phyloP scores from a whole-genome alignment of 2,329 filamentous ascomycete genomes.

The Coniochaeta sp. region DNA sequence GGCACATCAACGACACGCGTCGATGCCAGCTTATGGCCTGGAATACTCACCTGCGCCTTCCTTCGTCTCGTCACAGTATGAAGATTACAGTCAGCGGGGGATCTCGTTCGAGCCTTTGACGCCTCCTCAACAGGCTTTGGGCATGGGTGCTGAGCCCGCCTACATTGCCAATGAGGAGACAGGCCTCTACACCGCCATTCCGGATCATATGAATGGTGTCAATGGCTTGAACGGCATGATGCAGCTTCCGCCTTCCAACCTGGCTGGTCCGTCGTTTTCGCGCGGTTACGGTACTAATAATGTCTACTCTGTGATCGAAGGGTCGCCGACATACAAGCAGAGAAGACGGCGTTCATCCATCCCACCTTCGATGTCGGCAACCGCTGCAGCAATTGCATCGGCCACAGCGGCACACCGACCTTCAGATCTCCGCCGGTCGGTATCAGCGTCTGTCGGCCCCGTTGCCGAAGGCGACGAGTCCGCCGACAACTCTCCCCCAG shows the following conservation, averaged over 20 bases:
- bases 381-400: constrained; percentile 56
- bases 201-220: constrained; percentile 71
- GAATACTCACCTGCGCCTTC: constrained; percentile 98
- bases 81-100: constrained; percentile 94
- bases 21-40: constrained; percentile 92
- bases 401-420: constrained; percentile 57
- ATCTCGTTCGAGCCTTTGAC: constrained; percentile 96
- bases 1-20: constrained; percentile 85
- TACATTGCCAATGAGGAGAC: constrained; percentile 99
- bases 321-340: constrained; percentile 98
- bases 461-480: constrained; percentile 74
- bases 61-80: constrained; percentile 96
- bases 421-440: constrained; percentile 84
- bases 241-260: constrained; percentile 78
- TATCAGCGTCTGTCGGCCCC: constrained; percentile 80
- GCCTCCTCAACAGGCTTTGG: constrained; percentile 82
- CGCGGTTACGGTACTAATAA: constrained; percentile 67
- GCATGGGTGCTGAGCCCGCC: constrained; percentile 77
- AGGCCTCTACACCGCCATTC: constrained; percentile 89
- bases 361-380: constrained; percentile 65
- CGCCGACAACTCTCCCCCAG: constrained; percentile 71
- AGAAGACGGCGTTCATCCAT: constrained; percentile 89
- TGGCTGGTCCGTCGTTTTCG: constrained; percentile 73
- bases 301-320: constrained; percentile 81
- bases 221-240: constrained; percentile 81